Conservation (phyloP, 768 basidiomycete genomes). For the Pluteus cervinus region DNA sequence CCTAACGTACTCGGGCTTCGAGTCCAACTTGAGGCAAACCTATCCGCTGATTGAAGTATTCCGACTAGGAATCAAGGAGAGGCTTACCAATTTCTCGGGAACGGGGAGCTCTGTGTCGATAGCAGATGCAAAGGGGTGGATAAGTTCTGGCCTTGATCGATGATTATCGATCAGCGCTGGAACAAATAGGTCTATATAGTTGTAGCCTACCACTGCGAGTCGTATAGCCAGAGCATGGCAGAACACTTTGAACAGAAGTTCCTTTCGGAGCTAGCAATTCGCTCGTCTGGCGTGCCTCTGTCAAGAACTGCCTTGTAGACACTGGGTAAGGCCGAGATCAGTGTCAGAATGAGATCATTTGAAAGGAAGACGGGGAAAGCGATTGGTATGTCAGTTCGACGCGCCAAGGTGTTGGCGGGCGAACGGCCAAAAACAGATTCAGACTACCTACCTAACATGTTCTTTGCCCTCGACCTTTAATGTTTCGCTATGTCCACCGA, state of each 20-base stretch:
- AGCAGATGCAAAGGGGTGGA: slow-evolving; percentile 65
- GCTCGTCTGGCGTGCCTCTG: slow-evolving; percentile 45
- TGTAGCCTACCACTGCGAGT: slow-evolving; percentile 39
- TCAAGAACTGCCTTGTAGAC: slow-evolving; percentile 59
- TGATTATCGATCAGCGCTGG: not conserved
- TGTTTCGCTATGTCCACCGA: slow-evolving; percentile 49
- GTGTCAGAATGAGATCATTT: too few species aligned
- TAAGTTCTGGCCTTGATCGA: slow-evolving; percentile 45
- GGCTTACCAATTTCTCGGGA: slow-evolving; percentile 42
- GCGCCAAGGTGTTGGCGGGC: not conserved
- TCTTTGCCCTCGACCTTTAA: slow-evolving; percentile 50
- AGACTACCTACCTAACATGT: slow-evolving; percentile 37
- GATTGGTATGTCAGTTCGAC: not conserved
- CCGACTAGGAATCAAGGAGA: slow-evolving; percentile 1
- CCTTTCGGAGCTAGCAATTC: slow-evolving; percentile 46
- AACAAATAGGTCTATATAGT: not conserved
- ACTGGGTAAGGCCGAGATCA: slow-evolving; percentile 21
- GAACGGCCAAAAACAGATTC: not conserved
- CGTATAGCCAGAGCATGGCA: slow-evolving; percentile 63
- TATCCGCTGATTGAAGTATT: slow-evolving; percentile 14
- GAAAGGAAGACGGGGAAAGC: too few species aligned
- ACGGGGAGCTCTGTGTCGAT: slow-evolving; percentile 52
- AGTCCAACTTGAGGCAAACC: slow-evolving; percentile 40
- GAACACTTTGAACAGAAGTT: slow-evolving; percentile 62
- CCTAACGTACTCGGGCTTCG: slow-evolving; percentile 55